Conservation (phyloP, 768 basidiomycete genomes). For the Neoboletus magnificus region DNA sequence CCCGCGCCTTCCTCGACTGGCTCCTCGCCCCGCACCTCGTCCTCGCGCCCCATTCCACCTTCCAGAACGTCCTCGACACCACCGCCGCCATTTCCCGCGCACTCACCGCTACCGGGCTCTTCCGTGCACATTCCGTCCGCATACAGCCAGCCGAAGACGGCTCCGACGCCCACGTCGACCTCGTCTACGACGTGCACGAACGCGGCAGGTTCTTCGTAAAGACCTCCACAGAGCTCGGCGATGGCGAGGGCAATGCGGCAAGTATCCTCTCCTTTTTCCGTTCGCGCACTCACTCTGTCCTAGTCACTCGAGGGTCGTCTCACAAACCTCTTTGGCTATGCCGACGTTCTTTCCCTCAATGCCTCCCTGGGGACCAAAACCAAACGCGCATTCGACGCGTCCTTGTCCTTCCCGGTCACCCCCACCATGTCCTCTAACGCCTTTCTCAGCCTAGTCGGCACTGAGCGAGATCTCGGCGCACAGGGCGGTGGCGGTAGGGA, state of each 20-base stretch:
- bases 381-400: conserved; percentile 72
- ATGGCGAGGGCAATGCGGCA: conserved; percentile 91
- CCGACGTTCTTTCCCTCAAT: conserved; percentile 82
- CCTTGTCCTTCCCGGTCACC: conserved; percentile 60
- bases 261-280: conserved; percentile 30
- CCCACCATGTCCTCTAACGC: conserved; percentile 62
- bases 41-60: conserved; percentile 25
- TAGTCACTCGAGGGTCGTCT: conserved; percentile 79
- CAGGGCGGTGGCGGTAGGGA: conserved; percentile 27
- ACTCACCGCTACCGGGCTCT: conserved; percentile 75
- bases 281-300: background rate
- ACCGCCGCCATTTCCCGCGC: conserved; percentile 63
- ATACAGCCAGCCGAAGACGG: conserved; percentile 60
- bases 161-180: conserved; percentile 62
- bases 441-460: conserved; percentile 66
- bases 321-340: conserved; percentile 88
- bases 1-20: conserved; percentile 76
- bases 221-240: conserved; percentile 87
- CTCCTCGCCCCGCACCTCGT: conserved; percentile 66
- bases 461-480: conserved; percentile 67
- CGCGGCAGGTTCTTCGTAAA: conserved; percentile 73
- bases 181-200: conserved; percentile 78
- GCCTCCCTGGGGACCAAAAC: conserved; percentile 86
- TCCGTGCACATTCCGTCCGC: conserved; percentile 59
- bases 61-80: conserved; percentile 68